These are phyloP conservation scores for Neopestalotiopsis clavispora DNA, from an alignment of 2,329 filamentous ascomycete species.

Conservation along the genomic window DNA sequence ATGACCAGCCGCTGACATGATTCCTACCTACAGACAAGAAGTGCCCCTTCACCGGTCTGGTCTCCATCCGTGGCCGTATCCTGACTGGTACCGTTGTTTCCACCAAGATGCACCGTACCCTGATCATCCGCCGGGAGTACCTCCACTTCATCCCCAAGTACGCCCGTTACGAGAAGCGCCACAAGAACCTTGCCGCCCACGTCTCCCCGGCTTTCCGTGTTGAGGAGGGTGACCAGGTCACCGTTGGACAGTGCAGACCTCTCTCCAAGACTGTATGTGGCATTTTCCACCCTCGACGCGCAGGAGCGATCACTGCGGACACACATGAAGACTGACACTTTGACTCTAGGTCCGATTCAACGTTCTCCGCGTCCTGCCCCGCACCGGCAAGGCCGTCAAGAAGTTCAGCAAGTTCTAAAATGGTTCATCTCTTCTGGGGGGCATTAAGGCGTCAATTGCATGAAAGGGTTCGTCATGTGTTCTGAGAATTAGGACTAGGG, in stretches of 20 bases:
- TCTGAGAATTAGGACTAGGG: slow-evolving; percentile 39
- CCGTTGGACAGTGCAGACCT: slow-evolving; percentile 98
- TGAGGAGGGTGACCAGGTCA: slow-evolving; percentile 98
- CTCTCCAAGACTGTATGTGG: slow-evolving; percentile 90
- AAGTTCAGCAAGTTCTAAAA: slow-evolving; percentile 97
- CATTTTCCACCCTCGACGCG: neutral
- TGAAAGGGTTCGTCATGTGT: slow-evolving; percentile 49
- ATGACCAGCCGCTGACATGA: slow-evolving; percentile 6
- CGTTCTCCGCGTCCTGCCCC: slow-evolving; percentile 96
- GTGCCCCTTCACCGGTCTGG: slow-evolving; percentile 99
- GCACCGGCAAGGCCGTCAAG: slow-evolving; percentile 98
- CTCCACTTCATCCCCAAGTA: slow-evolving; percentile 99
- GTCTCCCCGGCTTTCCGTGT: slow-evolving; percentile 99
- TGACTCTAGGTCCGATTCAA: slow-evolving; percentile 89
- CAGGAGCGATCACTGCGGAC: neutral
- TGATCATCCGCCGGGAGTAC: slow-evolving; percentile 99
- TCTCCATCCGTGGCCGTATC: slow-evolving; percentile 99
- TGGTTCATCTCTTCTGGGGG: slow-evolving; percentile 46
- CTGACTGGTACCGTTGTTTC: slow-evolving; percentile 98
- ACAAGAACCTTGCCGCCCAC: slow-evolving; percentile 99
- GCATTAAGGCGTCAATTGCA: slow-evolving; percentile 59
- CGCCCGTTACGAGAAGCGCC: slow-evolving; percentile 99
- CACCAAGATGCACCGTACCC: slow-evolving; percentile 99
- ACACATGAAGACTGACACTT: slow-evolving; percentile 9
- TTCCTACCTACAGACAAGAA: slow-evolving; percentile 85